Evolutionary conservation across 2,329 filamentous ascomycete species (phyloP).

Genomic region (Aspergillus pseudoglaucus): DNA sequence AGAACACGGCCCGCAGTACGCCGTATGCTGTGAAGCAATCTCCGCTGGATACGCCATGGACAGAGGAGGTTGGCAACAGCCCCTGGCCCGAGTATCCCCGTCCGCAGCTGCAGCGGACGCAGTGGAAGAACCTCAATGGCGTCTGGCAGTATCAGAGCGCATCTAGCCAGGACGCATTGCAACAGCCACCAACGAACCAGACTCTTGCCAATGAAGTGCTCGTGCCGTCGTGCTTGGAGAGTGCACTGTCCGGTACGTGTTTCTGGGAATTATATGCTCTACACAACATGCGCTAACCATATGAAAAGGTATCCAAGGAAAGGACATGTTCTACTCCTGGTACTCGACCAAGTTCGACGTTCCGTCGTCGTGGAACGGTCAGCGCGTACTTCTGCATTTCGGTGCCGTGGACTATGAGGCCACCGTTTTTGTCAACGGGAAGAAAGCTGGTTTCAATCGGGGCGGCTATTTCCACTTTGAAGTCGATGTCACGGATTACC

Average conservation of each 20-base stretch:
- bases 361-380: slow-evolving; percentile 37
- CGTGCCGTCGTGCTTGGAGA: slow-evolving; percentile 50
- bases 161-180: slow-evolving; percentile 30
- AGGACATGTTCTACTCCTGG: slow-evolving; percentile 38
- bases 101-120: slow-evolving; percentile 39
- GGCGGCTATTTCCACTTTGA: slow-evolving; percentile 60
- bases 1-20: neutral
- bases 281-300: neutral
- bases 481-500: slow-evolving; percentile 50
- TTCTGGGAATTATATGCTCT: neutral
- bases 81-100: slow-evolving; percentile 48
- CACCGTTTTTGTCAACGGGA: slow-evolving; percentile 53
- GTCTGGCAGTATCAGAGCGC: slow-evolving; percentile 43
- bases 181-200: slow-evolving; percentile 41
- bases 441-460: slow-evolving; percentile 46
- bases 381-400: slow-evolving; percentile 43
- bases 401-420: slow-evolving; percentile 48
- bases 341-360: slow-evolving; percentile 45
- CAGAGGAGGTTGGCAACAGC: slow-evolving; percentile 40
- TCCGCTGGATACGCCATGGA: slow-evolving; percentile 43
- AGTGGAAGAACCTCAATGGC: slow-evolving; percentile 47
- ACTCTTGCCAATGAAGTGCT: slow-evolving; percentile 41
- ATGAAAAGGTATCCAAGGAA: slow-evolving; percentile 32
- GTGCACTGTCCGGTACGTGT: slow-evolving; percentile 42
- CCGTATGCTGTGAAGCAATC: slow-evolving; percentile 34